Evolutionary conservation across 208 protist species (phyloP).

Genomic region (Blastocrithidia nonstop): DNA sequence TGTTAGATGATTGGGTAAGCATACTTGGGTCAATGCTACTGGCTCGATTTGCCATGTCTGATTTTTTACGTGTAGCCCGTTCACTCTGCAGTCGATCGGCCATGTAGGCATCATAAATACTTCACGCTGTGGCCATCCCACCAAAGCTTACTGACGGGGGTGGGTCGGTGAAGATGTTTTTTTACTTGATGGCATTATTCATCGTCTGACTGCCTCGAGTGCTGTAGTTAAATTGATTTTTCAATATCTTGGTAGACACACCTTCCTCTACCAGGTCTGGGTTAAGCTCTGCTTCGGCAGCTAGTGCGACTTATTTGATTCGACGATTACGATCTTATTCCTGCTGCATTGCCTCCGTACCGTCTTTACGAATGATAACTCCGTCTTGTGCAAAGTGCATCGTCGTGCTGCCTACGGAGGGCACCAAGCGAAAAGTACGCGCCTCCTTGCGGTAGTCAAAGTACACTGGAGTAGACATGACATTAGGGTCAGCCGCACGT

Average conservation of each 20-base stretch:
- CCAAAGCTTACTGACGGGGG: slow-evolving; percentile 81
- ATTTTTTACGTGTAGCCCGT: slow-evolving; percentile 56
- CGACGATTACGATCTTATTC: slow-evolving; percentile 66
- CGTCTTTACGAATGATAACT: slow-evolving; percentile 61
- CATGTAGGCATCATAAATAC: slow-evolving; percentile 93
- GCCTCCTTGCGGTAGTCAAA: slow-evolving; percentile 90
- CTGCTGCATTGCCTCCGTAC: slow-evolving; percentile 80
- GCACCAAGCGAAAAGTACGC: slow-evolving; percentile 74
- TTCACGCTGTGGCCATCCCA: slow-evolving; percentile 84
- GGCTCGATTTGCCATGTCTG: slow-evolving; percentile 27
- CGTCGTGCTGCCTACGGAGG: slow-evolving; percentile 74
- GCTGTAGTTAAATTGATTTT: slow-evolving; percentile 98
- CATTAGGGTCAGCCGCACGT: slow-evolving; percentile 85
- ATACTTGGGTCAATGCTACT: slow-evolving; percentile 77
- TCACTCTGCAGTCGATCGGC: slow-evolving; percentile 80
- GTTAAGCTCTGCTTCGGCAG: slow-evolving; percentile 71
- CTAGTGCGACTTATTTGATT: slow-evolving; percentile 45
- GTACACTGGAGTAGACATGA: slow-evolving; percentile 84
- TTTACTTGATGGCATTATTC: slow-evolving; percentile 77
- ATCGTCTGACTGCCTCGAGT: slow-evolving; percentile 93
- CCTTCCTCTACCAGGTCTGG: slow-evolving; percentile 68
- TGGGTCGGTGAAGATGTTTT: slow-evolving; percentile 83
- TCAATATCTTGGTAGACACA: slow-evolving; percentile 79
- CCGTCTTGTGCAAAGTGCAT: slow-evolving; percentile 79
- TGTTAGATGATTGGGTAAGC: too few species aligned